Conservation (phyloP, 352 stramenopile genomes). For the Pythium guiyangense region DNA sequence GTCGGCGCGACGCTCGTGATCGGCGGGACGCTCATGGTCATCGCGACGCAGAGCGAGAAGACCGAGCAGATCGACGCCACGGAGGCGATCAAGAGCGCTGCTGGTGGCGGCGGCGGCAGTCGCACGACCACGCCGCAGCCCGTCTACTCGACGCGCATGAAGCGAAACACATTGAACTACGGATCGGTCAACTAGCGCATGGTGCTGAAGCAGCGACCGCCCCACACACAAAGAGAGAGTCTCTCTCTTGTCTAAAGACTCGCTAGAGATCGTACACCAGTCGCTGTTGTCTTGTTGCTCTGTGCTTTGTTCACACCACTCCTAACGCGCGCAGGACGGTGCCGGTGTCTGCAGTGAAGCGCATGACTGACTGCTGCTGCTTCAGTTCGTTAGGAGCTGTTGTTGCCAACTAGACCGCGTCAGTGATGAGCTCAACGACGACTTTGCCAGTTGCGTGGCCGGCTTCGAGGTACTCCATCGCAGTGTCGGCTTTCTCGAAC, state of each 20-base stretch:
- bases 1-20: conserved; percentile 61
- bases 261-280: no score
- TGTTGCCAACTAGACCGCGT: no score
- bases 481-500: conserved; percentile 40
- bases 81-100: conserved; percentile 33
- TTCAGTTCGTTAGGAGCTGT: not conserved
- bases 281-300: no score
- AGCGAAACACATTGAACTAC: conserved; percentile 43
- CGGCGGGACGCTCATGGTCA: conserved; percentile 60
- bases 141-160: conserved; percentile 58
- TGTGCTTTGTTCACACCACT: no score
- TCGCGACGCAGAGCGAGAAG: conserved; percentile 54
- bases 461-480: conserved; percentile 36
- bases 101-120: no score
- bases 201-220: not conserved
- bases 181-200: conserved; percentile 18
- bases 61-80: conserved; percentile 51
- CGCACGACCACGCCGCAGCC: conserved; percentile 37
- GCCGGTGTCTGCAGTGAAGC: no score
- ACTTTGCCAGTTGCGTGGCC: conserved; percentile 42
- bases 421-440: conserved; percentile 28
- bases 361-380: not conserved
- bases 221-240: conserved; percentile 1
- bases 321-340: no score
- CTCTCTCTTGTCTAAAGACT: no score